Conservation (phyloP, 2,329 filamentous ascomycete genomes). For the Fusarium sterilihyphosum region DNA sequence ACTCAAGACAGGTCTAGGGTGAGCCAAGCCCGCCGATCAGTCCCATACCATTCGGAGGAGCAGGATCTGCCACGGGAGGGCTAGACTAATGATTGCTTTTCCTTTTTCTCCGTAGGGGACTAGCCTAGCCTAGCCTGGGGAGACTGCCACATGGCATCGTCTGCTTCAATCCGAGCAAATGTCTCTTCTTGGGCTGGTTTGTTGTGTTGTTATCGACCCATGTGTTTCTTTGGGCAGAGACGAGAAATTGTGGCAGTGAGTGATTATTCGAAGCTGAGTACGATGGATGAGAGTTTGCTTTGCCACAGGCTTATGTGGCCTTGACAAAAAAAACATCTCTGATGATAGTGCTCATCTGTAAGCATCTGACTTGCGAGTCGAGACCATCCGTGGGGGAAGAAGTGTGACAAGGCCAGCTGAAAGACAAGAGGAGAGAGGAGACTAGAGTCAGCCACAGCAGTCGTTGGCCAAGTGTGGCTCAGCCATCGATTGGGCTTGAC, state of each 20-base stretch:
- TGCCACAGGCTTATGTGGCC: conserved; percentile 30
- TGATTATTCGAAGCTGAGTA: background rate
- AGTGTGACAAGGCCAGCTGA: conserved; percentile 32
- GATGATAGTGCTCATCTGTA: background rate
- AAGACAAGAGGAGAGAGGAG: conserved; percentile 7
- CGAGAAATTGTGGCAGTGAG: conserved; percentile 13
- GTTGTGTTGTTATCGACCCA: conserved; percentile 11
- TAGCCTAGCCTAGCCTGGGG: conserved; percentile 1
- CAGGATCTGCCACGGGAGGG: conserved; percentile 15
- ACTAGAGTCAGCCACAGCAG: conserved; percentile 8
- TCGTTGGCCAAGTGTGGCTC: conserved; percentile 19
- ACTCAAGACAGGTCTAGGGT: conserved; percentile 20
- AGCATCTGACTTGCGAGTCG: background rate
- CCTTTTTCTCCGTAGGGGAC: background rate
- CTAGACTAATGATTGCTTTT: conserved; percentile 21
- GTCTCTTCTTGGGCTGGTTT: background rate
- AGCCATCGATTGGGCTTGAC: conserved; percentile 5
- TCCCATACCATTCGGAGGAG: conserved; percentile 2
- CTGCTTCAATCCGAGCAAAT: conserved; percentile 19
- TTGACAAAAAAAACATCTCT: conserved; percentile 5
- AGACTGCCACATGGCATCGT: conserved; percentile 39
- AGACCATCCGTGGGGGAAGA: background rate
- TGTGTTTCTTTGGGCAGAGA: conserved; percentile 8
- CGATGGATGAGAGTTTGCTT: background rate
- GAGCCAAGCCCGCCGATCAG: conserved; percentile 24